Base-by-base conservation (phyloP, 495 filamentous ascomycete species). In the Tuber indicum region DNA sequence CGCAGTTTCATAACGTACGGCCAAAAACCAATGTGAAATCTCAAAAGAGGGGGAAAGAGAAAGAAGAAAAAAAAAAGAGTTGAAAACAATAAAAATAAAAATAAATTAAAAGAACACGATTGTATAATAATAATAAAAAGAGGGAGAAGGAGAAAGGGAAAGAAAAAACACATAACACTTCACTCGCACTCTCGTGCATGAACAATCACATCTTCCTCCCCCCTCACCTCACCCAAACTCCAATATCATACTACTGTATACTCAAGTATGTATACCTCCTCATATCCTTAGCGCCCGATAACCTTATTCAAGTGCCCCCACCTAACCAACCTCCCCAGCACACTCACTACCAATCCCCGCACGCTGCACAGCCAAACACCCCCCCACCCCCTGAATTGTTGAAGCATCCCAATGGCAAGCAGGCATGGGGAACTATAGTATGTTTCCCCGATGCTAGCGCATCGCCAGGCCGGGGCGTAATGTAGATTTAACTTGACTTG, bases 21-120 rank as follows among this genome's bases (percentile, higher is more conserved):
- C 17, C 78, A 76, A 69, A 80, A 80, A 49, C 77, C 78, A 73
- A 71, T 71, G 41, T 23, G 52, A 62, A 26, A 26, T 62, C 52
- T 3, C 23, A 26, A 32, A 62, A 4, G n/a, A 26, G n/a, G 10
- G 2, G 3, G 10, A 9, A 23, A 71, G 21, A n/a, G 44, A 21
- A 76, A 21, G 74, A 80, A 41, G n/a, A 14, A n/a, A 21, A n/a
- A 39, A 45, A 9, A 45, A 36, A 4, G 32, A 32, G 32, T 32
- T 32, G 32, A 32, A 32, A 32, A 32, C 32, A 32, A 32, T 32
- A 32, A 32, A 32, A 32, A 32, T 32, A 32, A 32, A 32, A 32
- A 32, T 32, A 32, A 32, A 32, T 32, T 32, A 32, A 32, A 32
- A 32, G 32, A 17, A 17, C 32, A 41, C 39, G 4, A 41, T 41